Base-by-base conservation (phyloP, 192 early-diverging fungal genomes). In the Rhizoclosmatium globosum region DNA sequence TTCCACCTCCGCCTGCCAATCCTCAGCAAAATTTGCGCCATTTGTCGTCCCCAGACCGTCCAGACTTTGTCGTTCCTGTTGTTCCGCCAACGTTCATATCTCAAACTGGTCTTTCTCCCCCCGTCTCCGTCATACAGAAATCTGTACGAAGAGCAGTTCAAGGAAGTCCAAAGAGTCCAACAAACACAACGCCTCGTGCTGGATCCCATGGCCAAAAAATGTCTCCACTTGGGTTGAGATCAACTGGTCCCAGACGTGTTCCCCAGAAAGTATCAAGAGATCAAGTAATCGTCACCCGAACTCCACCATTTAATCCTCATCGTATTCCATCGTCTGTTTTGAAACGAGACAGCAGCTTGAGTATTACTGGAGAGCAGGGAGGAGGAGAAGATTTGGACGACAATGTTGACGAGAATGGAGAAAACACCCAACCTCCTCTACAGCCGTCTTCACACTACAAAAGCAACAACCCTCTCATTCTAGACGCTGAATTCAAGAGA, bases 31-130 rank as follows among this genome's bases (percentile, higher is more conserved):
- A 74, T 44, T 59, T 74, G 46, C 73, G 73, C 38, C 67, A 41
- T 6, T 21, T 17, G 21, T 17, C 6, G 21, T 50, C 46, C 38
- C 21, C 77, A 43, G 15, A 58, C 7, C 66, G 68, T 21, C 78
- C 78, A 11, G 78, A 79, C 64, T 79, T 79, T 73, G 78, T 74
- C 17, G 78, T 79, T n/a, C 78, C 78, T 42, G 62, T 70, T 39
- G 56, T 61, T 3, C 70, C 78, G n/a, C 78, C 70, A 2, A n/a
- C 70, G 3, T 47, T 47, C 43, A 70, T 79, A 6, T 71, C 69
- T 2, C 59, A 60, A 19, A 79, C 78, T 3, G 78, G 78, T n/a
- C 48, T 79, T 19, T 64, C 21, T 70, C 68, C 70, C 15, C 78
- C 78, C 7, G 21, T 7, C 61, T 6, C 61, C 21, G 61, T 64